Evolutionary conservation across 1,284 basidiomycete genomes (phyloP).

Genomic region (Cutaneotrichosporon spelunceum): DNA sequence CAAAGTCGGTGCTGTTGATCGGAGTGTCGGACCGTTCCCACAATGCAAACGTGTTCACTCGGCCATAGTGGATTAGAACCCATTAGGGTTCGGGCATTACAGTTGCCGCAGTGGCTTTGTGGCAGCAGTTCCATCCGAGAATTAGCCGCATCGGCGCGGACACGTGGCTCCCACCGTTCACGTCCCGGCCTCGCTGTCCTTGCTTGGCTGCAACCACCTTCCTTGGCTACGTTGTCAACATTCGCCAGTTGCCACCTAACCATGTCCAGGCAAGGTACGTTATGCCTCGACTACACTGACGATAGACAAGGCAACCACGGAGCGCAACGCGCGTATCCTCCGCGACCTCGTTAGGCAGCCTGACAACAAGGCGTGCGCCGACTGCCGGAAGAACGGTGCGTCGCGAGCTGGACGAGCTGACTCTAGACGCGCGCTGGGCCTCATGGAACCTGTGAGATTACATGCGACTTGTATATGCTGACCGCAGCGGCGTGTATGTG

Average conservation of each 20-base stretch:
- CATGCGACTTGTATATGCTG: background rate
- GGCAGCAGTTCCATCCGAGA: background rate
- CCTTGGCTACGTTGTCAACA: background rate
- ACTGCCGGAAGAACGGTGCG: conserved; percentile 88
- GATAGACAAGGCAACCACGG: conserved; percentile 74
- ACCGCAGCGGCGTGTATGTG: conserved; percentile 70
- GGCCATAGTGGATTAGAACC: background rate
- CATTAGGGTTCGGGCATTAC: background rate
- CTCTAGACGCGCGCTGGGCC: conserved; percentile 90
- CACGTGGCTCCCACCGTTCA: background rate
- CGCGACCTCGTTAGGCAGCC: conserved; percentile 79
- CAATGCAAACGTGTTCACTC: background rate
- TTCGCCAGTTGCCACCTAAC: background rate
- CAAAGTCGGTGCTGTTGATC: background rate
- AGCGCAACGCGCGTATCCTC: conserved; percentile 69
- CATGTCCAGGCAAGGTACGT: conserved; percentile 42
- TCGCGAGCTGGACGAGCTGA: conserved; percentile 7
- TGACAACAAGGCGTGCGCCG: conserved; percentile 91
- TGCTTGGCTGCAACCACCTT: background rate
- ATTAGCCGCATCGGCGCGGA: background rate
- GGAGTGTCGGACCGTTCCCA: conserved; percentile 1
- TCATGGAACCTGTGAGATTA: conserved; percentile 87
- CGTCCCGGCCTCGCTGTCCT: background rate
- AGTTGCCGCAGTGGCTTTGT: background rate
- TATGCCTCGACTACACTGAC: conserved; percentile 16